Evolutionary conservation across 2,329 filamentous ascomycete species (phyloP), one percentile per base, ranked within the genome.

Genomic region (Penicillium sp.): DNA sequence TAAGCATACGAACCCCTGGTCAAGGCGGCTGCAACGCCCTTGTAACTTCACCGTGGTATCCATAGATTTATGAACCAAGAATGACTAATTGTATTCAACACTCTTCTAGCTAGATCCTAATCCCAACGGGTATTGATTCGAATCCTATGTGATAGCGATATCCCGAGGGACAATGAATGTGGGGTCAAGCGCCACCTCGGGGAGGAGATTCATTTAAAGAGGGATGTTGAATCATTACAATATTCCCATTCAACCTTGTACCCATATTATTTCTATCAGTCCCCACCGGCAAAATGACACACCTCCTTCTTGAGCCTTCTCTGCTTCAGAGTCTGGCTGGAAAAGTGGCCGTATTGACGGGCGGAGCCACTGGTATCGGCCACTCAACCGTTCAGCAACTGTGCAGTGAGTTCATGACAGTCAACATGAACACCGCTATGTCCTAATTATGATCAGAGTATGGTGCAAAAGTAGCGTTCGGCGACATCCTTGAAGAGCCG

Each of bases 271-370:
- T n/a, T n/a, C 21, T 9, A 15, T 12, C 21, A 38, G 13, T 26
- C 21, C 21, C 9, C 12, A 12, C 12, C 18, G 24, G 6, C 7
- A 49, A 38, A 28, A 62, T 61, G 60, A 41, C 58, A 31, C 56
- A 57, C 24, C 31, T 62, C 36, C 45, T 47, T 5, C 45, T 61
- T 15, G 47, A 61, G 18, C 41, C 49, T 21, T 45, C 53, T 3
- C 31, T 62, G 10, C 65, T 61, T 9, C 13, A 47, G 26, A 43
- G 49, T 7, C 51, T 66, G 28, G 50, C 54, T 64, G 72, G 67
- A 67, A 76, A 76, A 65, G 63, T 76, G n/a, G 70, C 77, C 47
- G 71, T 78, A 54, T 68, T 78, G 15, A 78, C 75, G 3, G 75
- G 76, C 54, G 75, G 74, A 31, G 75, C 74, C 4, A 77, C 59